Base-by-base conservation (phyloP, 1,139 yeast genomes). In the Blastobotrys elegans region DNA sequence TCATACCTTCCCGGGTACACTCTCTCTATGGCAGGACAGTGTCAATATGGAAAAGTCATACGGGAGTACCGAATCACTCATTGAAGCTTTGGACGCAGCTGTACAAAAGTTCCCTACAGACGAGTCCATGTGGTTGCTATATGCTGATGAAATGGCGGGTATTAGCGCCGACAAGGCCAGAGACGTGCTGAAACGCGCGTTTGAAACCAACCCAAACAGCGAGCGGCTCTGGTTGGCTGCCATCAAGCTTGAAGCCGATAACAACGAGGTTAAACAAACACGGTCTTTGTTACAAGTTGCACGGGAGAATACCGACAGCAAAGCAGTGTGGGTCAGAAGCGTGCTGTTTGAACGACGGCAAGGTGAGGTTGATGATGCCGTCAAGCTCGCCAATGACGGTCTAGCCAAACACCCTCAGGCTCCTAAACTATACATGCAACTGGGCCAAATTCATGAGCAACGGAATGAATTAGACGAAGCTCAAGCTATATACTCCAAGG, bases 161-260 rank as follows among this genome's bases (percentile, higher is more conserved):
- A 67, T 72, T 1, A 80, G 84, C 56, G 58, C 74, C 1, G 64
- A 59, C 0, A 73, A 70, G 1, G 86, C 96, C 0, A 69, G 83
- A 48, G 58, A 61, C 0, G 74, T 86, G 1, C 65, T 88, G 5
- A 59, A 67, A 3, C 64, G 70, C 10, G 84, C 85, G 0, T 63
- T 76, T 39, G 59, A 68, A 4, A 50, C 59, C 11, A 62, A 71
- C 22, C 77, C 82, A 0, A 55, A 67, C 0, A 73, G 70, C 50
- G 82, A 79, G 52, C 76, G 74, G 18, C 64, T 88, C 5, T 83
- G 90, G 88, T 67, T 82, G 41, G 94, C 94, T 0, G 74, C 81
- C 16, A 70, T 84, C 21, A 82, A 85, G 53, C 66, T 88, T 35
- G 87, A 85, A 51, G 67, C 67, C 35, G 74, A 69, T 39, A 70